A percentile compares a stretch with the other conserved stretches of the same genome.
phyloP scores from a whole-genome alignment of 768 basidiomycete species.

The Suillus subluteus region DNA sequence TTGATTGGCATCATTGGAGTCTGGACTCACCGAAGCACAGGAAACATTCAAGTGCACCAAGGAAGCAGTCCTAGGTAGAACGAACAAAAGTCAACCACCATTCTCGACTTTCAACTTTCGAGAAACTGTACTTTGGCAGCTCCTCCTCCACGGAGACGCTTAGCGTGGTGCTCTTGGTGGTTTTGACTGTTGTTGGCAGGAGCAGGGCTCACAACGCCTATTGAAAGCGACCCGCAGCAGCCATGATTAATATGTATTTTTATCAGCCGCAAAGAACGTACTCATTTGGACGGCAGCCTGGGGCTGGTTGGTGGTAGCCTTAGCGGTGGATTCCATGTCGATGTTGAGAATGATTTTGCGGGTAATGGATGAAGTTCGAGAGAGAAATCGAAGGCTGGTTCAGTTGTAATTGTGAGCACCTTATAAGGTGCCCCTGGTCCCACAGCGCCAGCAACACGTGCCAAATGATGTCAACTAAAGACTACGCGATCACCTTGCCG shows the following conservation, averaged over 20 bases:
- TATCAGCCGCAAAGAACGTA: conserved; percentile 34
- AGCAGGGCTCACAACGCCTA: conserved; percentile 53
- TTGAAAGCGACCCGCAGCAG: neutral
- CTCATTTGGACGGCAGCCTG: conserved; percentile 66
- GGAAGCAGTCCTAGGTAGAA: conserved; percentile 61
- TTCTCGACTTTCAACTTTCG: neutral
- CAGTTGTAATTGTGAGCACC: conserved; percentile 6
- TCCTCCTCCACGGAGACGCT: conserved; percentile 72
- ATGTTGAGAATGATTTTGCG: conserved; percentile 28
- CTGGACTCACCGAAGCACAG: conserved; percentile 66
- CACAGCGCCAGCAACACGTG: conserved; percentile 15
- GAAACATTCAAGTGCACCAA: conserved; percentile 66
- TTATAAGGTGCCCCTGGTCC: conserved; percentile 12
- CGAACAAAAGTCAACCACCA: conserved; percentile 6
- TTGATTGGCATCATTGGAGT: neutral
- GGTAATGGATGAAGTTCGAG: conserved; percentile 2
- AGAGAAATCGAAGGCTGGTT: neutral
- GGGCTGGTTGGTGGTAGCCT: conserved; percentile 54
- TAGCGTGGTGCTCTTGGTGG: conserved; percentile 48
- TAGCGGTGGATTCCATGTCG: conserved; percentile 36
- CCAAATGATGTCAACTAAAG: conserved; percentile 12
- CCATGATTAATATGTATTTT: neutral
- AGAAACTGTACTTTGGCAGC: conserved; percentile 55
- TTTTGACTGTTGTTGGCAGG: conserved; percentile 40
- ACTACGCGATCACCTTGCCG: conserved; percentile 6